Evolutionary conservation across 2,329 filamentous ascomycete genomes (phyloP), one percentile per base, ranked within the genome.

Genomic region (Aspergillus niger): DNA sequence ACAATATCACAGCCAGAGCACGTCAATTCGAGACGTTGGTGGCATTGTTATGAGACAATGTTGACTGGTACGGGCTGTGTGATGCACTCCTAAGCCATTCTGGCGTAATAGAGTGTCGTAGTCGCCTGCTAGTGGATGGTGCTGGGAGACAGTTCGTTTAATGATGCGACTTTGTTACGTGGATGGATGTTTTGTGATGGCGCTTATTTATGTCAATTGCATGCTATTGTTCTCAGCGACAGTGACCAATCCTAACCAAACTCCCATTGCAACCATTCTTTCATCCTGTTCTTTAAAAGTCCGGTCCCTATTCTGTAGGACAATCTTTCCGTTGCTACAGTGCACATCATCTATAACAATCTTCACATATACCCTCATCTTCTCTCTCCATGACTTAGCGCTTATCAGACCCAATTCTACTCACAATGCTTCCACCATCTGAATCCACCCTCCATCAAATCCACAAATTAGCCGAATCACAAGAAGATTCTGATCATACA

Each of bases 391-490:
- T 49, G 15, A 26, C 24, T 49, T 17, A 30, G 22, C 44, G 24
- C 24, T 28, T 20, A 32, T 11, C 30, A 50, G 26, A 50, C 26
- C 47, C 10, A 28, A 8, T n/a, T 2, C n/a, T 10, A 11, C 26
- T 30, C 36, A 55, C 22, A 28, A 74, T 75, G 71, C 52, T 66
- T 20, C 71, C 70, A n/a, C 68, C 70, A 36, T 70, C 69, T n/a
- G 68, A 73, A 30, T 67, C 67, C 20, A 57, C 72, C 30, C 62
- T 64, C 20, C 69, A 74, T 22, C 69, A 70, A n/a, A 63, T 59
- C 43, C 66, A 67, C 39, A 74, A 73, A 56, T 66, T 71, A 20
- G 65, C 66, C 11, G 69, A 70, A 54, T 62, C 61, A 17, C 55
- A 65, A 17, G 63, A 65, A 44, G 66, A 60, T 44, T 51, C 69